Base-by-base conservation (phyloP, 2,329 filamentous ascomycete species). In the Didymella pomorum region DNA sequence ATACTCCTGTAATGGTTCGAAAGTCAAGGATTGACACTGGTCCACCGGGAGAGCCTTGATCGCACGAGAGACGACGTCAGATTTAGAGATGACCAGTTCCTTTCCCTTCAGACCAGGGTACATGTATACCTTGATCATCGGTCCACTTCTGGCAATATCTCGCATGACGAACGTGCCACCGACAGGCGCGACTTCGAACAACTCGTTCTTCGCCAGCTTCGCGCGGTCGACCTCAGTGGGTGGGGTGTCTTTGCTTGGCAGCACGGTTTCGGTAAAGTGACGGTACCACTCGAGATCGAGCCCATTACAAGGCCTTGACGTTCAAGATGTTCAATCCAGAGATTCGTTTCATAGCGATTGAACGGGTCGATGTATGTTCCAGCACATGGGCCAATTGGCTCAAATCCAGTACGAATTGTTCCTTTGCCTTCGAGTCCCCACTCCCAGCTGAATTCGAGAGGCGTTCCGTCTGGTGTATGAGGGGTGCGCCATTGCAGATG, bases 121-220 rank as follows among this genome's bases (percentile, higher is more conserved):
- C 14, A 60, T 58, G 26, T 60, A 60, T 44, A 51, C 31, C 42
- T 62, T 62, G 26, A 62, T 48, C 16, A 62, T 62, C 4, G 60
- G 60, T 12, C 55, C 52, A 11, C 29, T 57, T 12, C 47, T 47
- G 23, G 59, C 56, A 14, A 62, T 49, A 21, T 60, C 57, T 14
- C 60, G 49, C 23, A 56, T 62, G n/a, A 62, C 56, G 16, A 62
- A 62, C 4, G 60, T 62, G 4, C 60, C 60, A n/a, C 56, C 60
- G 2, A 60, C 53, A 21, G 60, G 56, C 10, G 60, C 56, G 41
- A 62, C 52, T 29, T 62, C 48, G 35, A 62, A 62, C 7, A 60
- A 41, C 16, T 60, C 28, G 21, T 55, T 60, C 31, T 57, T 52
- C 8, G 44, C 48, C 53, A 60, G 51, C 25, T 54, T 56, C 8